A percentile compares a stretch with the other conserved stretches of the same genome.
Conservation (phyloP, 2,329 filamentous ascomycete species). For the Exophiala lecanii-corni region DNA sequence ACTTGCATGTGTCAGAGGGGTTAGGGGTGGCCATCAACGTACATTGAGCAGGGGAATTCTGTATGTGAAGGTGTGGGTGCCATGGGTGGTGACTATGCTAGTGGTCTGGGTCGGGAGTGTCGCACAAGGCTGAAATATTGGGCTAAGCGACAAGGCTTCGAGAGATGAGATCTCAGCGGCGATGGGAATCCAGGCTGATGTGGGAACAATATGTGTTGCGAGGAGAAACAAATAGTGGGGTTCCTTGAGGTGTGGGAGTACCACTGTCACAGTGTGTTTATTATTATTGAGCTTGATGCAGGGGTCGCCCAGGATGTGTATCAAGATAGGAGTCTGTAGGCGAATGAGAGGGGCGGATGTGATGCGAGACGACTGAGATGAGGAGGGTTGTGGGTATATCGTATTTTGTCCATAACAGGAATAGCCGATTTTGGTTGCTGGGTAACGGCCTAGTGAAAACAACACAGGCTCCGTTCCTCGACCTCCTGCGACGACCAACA, state of each 20-base stretch:
- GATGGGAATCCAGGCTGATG: too few species aligned
- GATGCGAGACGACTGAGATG: too few species aligned
- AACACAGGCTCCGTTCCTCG: background rate
- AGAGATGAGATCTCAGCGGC: background rate
- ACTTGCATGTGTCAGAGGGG: background rate
- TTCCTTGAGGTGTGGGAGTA: too few species aligned
- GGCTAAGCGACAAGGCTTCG: too few species aligned
- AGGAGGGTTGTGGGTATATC: background rate
- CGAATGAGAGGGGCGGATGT: background rate
- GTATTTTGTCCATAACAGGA: background rate
- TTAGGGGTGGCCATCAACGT: slow-evolving; percentile 6
- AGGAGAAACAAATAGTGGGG: background rate
- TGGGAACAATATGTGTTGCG: background rate
- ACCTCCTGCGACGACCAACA: too few species aligned
- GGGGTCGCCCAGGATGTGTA: background rate
- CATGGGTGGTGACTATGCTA: too few species aligned
- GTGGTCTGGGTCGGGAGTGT: too few species aligned
- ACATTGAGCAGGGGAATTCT: slow-evolving; percentile 39
- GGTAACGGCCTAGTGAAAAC: slow-evolving; percentile 2
- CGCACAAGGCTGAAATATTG: too few species aligned
- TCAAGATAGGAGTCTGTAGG: background rate
- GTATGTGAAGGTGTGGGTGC: slow-evolving; percentile 21
- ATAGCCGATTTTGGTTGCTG: slow-evolving; percentile 1
- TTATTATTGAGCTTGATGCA: background rate
- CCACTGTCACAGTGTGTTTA: too few species aligned